Base-by-base conservation (phyloP, 495 filamentous ascomycete genomes). In the Aspergillus hancockii region DNA sequence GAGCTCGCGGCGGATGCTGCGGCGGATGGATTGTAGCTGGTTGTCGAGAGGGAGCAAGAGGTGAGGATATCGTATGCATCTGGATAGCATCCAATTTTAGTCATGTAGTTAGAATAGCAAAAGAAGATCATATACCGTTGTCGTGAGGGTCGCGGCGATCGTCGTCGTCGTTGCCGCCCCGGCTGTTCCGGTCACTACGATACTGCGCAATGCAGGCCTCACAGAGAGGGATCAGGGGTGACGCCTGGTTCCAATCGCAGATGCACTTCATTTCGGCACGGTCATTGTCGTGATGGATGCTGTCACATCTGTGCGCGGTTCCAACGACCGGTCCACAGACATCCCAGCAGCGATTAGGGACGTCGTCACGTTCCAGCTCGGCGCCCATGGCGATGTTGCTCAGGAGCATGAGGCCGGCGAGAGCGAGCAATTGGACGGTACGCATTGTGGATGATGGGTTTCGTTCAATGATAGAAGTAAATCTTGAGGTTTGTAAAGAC, bases 131-230 rank as follows among this genome's bases (percentile, higher is more conserved):
- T 65, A 38, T 63, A 61, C 65, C 68, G 36, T 71, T 64, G 36
- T 71, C 57, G 40, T 69, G 56, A 8, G 64, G 60, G 18, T 66
- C 16, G 14, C 63, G 49, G 50, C 63, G 34, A 23, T 67, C 52
- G 30, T 60, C 28, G 14, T 63, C 60, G 21, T 64, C 28, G n/a
- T 63, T 13, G 25, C 63, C 61, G 21, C 62, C 13, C n/a, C 51
- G 41, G 34, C 67, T 60, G 38, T 63, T 51, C 18, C 51, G 36
- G 9, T 57, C 56, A 25, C 34, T 54, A 5, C 62, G 60, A 61
- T 69, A 67, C 34, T 73, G 63, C 28, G 68, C 61, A 19, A 76
- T 76, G 22, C 73, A 76, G 32, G 71, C 73, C n/a, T 71, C 70
- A 52, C 73, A 76, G 36, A 69, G 65, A 9, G 73, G 71, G 22